These are phyloP conservation scores for Cladosporium sphaerospermum DNA, from an alignment of 2,329 filamentous ascomycete species.

Conservation along the genomic window DNA sequence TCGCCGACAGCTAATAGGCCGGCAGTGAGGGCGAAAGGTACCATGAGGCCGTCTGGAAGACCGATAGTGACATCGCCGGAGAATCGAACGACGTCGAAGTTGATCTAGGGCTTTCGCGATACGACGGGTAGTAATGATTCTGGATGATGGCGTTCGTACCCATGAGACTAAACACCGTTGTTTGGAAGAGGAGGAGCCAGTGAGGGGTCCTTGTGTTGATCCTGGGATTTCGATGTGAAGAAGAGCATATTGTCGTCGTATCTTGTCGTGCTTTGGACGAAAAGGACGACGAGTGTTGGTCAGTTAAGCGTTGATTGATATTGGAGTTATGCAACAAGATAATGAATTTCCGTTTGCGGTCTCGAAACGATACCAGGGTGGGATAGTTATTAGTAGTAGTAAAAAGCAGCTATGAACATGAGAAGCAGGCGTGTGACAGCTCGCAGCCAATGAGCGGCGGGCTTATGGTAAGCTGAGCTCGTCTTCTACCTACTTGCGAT, in stretches of 20 bases:
- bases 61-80: constrained; percentile 6
- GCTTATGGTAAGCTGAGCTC: constrained; percentile 2
- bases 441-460: neutral
- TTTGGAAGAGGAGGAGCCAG: neutral
- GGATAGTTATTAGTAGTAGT: neutral
- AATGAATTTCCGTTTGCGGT: too few species aligned
- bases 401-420: neutral
- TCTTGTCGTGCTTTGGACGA: neutral
- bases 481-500: neutral
- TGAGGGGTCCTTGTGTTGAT: neutral
- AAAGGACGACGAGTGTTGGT: too few species aligned
- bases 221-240: constrained; percentile 1
- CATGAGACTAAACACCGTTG: neutral
- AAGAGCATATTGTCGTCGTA: neutral
- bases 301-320: too few species aligned
- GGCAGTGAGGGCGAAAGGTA: constrained; percentile 34
- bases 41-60: constrained; percentile 31
- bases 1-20: constrained; percentile 30
- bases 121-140: neutral
- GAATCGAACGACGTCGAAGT: constrained; percentile 6
- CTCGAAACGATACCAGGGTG: neutral
- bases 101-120: neutral
- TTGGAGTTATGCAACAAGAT: too few species aligned
- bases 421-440: neutral
- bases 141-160: neutral